Evolutionary conservation across 1,284 basidiomycete genomes (phyloP).

Genomic region (Malassezia cuniculi): DNA sequence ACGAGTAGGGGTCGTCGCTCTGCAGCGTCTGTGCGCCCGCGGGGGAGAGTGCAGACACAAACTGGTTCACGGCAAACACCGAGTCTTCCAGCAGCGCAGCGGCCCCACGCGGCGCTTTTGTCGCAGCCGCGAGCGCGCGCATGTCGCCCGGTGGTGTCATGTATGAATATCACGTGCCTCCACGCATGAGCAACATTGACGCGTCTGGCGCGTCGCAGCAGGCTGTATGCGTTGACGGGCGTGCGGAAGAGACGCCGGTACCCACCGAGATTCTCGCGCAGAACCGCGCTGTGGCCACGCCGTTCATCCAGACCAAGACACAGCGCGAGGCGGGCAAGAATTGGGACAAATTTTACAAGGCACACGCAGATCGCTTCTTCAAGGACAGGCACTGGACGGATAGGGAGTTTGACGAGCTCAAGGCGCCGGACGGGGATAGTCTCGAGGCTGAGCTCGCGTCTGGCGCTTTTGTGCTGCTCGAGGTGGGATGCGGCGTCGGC

Average conservation of each 20-base stretch:
- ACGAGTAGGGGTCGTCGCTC: constrained; percentile 5
- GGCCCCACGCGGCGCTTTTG: constrained; percentile 3
- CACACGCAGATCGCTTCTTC: constrained; percentile 42
- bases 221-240: too few species aligned
- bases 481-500: constrained; percentile 44
- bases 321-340: constrained; percentile 30
- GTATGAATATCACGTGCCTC: too few species aligned
- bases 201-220: too few species aligned
- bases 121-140: too few species aligned
- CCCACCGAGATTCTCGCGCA: constrained; percentile 16
- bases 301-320: constrained; percentile 30
- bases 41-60: constrained; percentile 1
- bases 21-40: constrained; percentile 3
- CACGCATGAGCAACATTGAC: too few species aligned
- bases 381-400: constrained; percentile 46
- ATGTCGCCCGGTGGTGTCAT: too few species aligned
- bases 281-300: constrained; percentile 26
- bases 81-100: constrained; percentile 10
- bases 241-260: too few species aligned
- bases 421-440: constrained; percentile 13
- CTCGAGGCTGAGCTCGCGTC: constrained; percentile 2
- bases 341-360: constrained; percentile 46
- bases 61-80: constrained; percentile 6
- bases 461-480: constrained; percentile 23
- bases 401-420: constrained; percentile 30